Conservation (phyloP, 441 rosid genomes). For the Melastoma candidum region DNA sequence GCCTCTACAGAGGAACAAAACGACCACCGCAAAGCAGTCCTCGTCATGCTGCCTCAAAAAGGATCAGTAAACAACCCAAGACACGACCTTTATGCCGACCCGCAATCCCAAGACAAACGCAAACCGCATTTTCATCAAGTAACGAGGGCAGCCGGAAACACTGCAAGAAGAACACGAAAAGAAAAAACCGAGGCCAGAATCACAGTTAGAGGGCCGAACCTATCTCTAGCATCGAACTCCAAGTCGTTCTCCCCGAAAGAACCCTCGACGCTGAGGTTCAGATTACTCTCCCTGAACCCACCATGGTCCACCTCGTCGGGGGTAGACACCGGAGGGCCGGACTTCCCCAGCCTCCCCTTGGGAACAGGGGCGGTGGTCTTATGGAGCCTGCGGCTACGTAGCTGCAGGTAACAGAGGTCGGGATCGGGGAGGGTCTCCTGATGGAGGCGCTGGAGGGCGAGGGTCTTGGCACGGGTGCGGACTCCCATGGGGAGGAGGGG, state of each 20-base stretch:
- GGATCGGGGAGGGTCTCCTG: slow-evolving; percentile 13
- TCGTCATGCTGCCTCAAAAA: too few species aligned
- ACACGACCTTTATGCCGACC: too few species aligned
- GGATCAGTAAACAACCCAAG: too few species aligned
- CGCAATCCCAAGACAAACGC: too few species aligned
- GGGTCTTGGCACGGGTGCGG: slow-evolving; percentile 53
- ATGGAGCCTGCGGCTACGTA: slow-evolving; percentile 55
- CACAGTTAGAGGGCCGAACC: slow-evolving; percentile 21
- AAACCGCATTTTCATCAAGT: too few species aligned
- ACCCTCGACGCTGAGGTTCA: not conserved
- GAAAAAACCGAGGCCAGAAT: not conserved
- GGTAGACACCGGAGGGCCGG: not conserved
- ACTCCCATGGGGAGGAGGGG: slow-evolving; percentile 24
- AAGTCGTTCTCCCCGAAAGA: slow-evolving; percentile 30
- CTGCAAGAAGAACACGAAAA: too few species aligned
- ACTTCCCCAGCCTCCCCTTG: not conserved
- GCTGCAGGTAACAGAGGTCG: slow-evolving; percentile 44
- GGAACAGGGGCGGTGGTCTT: slow-evolving; percentile 20
- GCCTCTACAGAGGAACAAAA: too few species aligned
- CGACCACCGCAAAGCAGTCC: too few species aligned
- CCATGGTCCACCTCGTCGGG: not conserved
- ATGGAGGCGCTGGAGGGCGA: slow-evolving; percentile 39
- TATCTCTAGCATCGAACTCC: slow-evolving; percentile 32
- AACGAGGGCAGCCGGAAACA: too few species aligned
- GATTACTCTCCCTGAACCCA: not conserved